A percentile compares a stretch with the other conserved stretches of the same genome.
Conservation (phyloP, 805 yeast genomes). For the Kazachstania taianensis region DNA sequence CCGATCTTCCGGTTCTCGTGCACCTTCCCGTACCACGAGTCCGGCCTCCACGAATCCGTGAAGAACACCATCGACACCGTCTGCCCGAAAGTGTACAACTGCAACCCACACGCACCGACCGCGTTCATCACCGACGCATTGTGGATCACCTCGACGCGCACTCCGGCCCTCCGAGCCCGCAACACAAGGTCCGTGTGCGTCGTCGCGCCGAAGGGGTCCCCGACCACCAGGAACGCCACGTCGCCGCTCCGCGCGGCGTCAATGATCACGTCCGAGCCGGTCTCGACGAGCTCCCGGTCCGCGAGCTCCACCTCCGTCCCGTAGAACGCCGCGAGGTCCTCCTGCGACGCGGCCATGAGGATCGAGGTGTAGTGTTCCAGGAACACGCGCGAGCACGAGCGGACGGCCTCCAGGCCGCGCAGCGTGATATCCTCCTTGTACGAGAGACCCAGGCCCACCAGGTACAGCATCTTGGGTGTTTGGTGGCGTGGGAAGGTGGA, state of each 20-base stretch:
- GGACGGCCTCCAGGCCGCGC: conserved; percentile 80
- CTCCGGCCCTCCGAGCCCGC: conserved; percentile 77
- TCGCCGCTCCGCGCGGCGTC: conserved; percentile 70
- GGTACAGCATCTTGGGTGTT: conserved; percentile 54
- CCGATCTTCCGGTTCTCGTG: conserved; percentile 87
- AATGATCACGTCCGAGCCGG: conserved; percentile 75
- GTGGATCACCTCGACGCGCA: conserved; percentile 74
- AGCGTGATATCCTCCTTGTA: conserved; percentile 87
- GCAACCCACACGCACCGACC: conserved; percentile 95
- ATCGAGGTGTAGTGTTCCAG: conserved; percentile 93
- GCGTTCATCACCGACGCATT: conserved; percentile 98
- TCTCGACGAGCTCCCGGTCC: conserved; percentile 89
- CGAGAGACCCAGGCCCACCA: conserved; percentile 86
- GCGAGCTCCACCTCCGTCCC: conserved; percentile 82
- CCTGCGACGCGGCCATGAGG: conserved; percentile 81
- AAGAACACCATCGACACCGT: conserved; percentile 94
- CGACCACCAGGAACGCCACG: conserved; percentile 90
- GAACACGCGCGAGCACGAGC: conserved; percentile 79
- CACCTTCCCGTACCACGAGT: conserved; percentile 82
- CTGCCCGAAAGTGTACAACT: conserved; percentile 90
- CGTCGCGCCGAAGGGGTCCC: conserved; percentile 97
- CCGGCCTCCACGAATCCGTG: conserved; percentile 94
- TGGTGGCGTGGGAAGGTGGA: not conserved
- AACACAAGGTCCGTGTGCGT: conserved; percentile 92
- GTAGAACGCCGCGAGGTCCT: conserved; percentile 67